Base-by-base conservation (phyloP, 2,329 filamentous ascomycete species). In the Fusarium piperis region DNA sequence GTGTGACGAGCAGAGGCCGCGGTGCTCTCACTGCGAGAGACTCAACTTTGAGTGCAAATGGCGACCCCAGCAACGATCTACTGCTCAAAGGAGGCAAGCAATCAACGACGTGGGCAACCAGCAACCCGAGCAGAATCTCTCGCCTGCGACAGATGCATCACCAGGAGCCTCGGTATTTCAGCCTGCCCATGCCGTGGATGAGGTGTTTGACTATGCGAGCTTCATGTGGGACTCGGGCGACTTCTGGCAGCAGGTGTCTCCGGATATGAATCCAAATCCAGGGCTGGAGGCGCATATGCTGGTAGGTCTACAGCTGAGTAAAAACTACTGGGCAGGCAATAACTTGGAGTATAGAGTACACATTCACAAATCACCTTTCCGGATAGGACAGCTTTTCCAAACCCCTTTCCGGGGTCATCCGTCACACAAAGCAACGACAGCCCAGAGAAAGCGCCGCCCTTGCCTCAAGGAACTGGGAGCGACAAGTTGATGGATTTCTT, bases 1-100 rank as follows among this genome's bases (percentile, higher is more conserved):
- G 63, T 87, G 85, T 66, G 85, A 88, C 64, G 86, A 88, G 76
- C 81, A 83, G 63, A 79, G 84, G 23, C 85, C 86, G 12, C 78
- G 83, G 46, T 88, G 86, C 70, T 84, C 81, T 41, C 85, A 87
- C 72, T 87, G 86, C 75, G 84, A 85, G 72, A 81, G 86, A 35
- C 77, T 87, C 13, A 86, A 86, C 67, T 79, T 88, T 53, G 83
- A 87, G 62, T 88, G 86, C 77, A 84, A 82, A 66, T 88, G 86
- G 86, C 81, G 81, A 39, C 76, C 81, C 33, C 73, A 81, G 67
- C 74, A 79, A 55, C 68, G 77, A 36, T 69, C 74, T 61, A 65
- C 74, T 41, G 60, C 62, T 53, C 70, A 73, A 38, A 67, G 69
- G 32, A 74, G 70, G 46, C 71, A 70, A 38, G 26, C 64, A 32